phyloP scores from a whole-genome alignment of 345 rosid species.

The Cardamine chenopodiifolia region DNA sequence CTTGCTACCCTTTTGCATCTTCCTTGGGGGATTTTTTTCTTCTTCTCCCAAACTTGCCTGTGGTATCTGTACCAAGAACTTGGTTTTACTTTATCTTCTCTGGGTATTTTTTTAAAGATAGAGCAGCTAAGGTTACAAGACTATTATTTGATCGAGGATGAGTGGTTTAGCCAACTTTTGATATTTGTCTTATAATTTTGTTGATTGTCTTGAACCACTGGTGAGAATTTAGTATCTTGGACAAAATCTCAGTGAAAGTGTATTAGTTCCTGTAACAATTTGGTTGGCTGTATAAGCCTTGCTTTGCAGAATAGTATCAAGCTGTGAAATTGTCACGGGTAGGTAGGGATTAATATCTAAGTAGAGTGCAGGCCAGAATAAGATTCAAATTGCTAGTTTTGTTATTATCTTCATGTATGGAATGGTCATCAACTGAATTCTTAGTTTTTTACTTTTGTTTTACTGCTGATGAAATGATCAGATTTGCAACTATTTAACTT shows the following conservation, averaged over 20 bases:
- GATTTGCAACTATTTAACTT: conserved; percentile 5
- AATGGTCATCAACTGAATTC: conserved; percentile 1
- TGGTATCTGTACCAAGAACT: not conserved
- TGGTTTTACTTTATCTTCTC: not conserved
- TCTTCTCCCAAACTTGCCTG: not conserved
- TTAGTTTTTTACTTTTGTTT: not conserved
- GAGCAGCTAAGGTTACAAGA: not conserved
- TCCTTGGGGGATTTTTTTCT: not conserved
- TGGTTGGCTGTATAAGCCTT: not conserved
- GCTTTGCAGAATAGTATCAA: conserved; percentile 1
- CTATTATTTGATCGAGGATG: not conserved
- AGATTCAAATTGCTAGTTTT: not conserved
- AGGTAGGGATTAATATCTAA: not conserved
- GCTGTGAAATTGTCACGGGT: not conserved
- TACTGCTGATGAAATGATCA: not conserved
- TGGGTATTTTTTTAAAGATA: not conserved
- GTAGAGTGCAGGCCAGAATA: not conserved
- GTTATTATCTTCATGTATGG: not conserved
- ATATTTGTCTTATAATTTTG: conserved; percentile 1
- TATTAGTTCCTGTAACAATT: not conserved
- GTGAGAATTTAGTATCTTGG: conserved; percentile 1
- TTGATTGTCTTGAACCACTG: not conserved
- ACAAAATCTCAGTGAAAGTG: not conserved
- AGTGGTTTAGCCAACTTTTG: not conserved
- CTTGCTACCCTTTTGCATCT: not conserved